Evolutionary conservation across 768 basidiomycete genomes (phyloP).

Genomic region (Tylopilus vinaceipallidus): DNA sequence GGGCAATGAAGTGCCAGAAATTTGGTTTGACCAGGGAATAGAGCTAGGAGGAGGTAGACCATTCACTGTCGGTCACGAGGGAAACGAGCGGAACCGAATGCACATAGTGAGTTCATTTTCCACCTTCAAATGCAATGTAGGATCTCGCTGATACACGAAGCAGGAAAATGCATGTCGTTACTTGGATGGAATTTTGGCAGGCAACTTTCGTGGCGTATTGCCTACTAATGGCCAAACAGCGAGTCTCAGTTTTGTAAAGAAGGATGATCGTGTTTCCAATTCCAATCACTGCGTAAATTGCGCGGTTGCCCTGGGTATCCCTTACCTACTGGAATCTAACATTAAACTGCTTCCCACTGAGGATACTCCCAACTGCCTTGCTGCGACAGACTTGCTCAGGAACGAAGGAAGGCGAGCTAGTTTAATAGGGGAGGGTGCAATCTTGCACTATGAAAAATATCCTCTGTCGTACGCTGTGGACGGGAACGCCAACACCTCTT

Average conservation of each 20-base stretch:
- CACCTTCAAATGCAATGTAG: background rate
- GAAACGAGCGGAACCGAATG: slow-evolving; percentile 52
- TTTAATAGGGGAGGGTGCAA: slow-evolving; percentile 34
- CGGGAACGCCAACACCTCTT: slow-evolving; percentile 45
- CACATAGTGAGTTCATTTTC: slow-evolving; percentile 50
- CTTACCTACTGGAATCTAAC: slow-evolving; percentile 53
- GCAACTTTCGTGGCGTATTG: background rate
- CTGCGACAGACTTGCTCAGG: slow-evolving; percentile 41
- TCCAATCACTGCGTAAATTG: slow-evolving; percentile 18
- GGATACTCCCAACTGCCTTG: slow-evolving; percentile 19
- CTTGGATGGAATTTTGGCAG: slow-evolving; percentile 36
- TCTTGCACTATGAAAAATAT: slow-evolving; percentile 40
- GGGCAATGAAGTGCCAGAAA: slow-evolving; percentile 52
- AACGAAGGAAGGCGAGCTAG: slow-evolving; percentile 37
- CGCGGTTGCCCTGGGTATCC: slow-evolving; percentile 42
- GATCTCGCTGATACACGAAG: background rate
- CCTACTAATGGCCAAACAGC: background rate
- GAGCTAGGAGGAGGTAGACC: slow-evolving; percentile 57
- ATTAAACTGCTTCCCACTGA: slow-evolving; percentile 42
- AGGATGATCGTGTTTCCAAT: background rate
- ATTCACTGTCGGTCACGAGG: slow-evolving; percentile 60
- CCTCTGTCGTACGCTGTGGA: slow-evolving; percentile 59
- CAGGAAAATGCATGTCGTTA: slow-evolving; percentile 47
- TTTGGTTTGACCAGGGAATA: slow-evolving; percentile 65
- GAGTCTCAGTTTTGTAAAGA: slow-evolving; percentile 11